Evolutionary conservation across 2,329 filamentous ascomycete genomes (phyloP), one percentile per base, ranked within the genome.

Genomic region (Ploettnerulaceae sp.): DNA sequence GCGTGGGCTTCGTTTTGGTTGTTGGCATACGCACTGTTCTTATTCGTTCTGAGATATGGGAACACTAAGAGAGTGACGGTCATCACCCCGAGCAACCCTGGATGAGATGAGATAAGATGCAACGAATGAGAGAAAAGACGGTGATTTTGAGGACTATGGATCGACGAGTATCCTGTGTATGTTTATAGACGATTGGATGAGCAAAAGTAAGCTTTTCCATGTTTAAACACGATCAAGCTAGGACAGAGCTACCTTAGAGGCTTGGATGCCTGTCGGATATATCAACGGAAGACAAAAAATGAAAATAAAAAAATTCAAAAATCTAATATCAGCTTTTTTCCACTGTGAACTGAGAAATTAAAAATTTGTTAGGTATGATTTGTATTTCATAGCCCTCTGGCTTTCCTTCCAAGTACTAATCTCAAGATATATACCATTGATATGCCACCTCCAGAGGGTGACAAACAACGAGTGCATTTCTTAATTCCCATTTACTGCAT

Each of bases 181-280:
- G 18, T 41, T 41, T 24, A 32, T 41, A 41, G 38, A 41, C 11
- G 17, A 20, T 33, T 32, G 25, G 38, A 14, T 3, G 20, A 41
- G 21, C 29, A 24, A 34, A 33, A 34, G 22, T 11, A 24, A 26
- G 29, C 14, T 18, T 40, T 21, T 20, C 21, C 24, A 14, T 17
- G 3, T 22, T 28, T 14, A 11, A 9, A 5, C 5, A 18, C 17
- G 11, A 7, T 17, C 8, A 24, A 34, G 28, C 24, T 22, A 15
- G 17, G 14, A 25, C 20, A 25, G n/a, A 34, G 20, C 21, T 25
- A 25, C 28, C 15, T 29, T 40, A 17, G 26, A 24, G 24, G 37
- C 24, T 21, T 21, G 37, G 37, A 40, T 40, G 37, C 25, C 37
- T 40, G 37, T 20, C 34, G 15, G 37, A 40, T 40, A 29, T 40